phyloP scores from a whole-genome alignment of 2,329 filamentous ascomycete species.

The Sporothrix dimorphospora region DNA sequence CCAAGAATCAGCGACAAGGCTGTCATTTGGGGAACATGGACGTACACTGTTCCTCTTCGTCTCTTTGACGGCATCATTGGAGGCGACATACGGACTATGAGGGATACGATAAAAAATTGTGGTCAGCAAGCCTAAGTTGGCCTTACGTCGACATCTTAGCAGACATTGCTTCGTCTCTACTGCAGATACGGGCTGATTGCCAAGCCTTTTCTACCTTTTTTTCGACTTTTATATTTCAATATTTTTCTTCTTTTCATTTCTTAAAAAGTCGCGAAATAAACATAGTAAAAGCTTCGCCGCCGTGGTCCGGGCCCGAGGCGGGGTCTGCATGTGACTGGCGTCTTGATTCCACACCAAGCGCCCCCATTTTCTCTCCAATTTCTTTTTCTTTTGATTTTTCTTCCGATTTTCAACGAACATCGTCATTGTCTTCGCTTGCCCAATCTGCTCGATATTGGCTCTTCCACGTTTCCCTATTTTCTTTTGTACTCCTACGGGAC shows the following conservation, averaged over 20 bases:
- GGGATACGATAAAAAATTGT: neutral
- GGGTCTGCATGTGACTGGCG: neutral
- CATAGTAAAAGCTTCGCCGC: neutral
- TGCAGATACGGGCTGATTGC: too few relatives aligned
- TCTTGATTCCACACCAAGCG: conserved; percentile 4
- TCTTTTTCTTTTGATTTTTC: neutral
- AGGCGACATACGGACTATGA: neutral
- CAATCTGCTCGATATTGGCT: conserved; percentile 2
- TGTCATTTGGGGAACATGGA: neutral
- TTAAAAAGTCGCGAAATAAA: too few relatives aligned
- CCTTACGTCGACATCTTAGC: too few relatives aligned
- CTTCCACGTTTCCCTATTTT: neutral
- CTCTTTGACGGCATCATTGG: neutral
- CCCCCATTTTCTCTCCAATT: neutral
- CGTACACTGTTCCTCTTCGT: neutral
- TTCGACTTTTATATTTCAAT: too few relatives aligned
- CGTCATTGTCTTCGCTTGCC: neutral
- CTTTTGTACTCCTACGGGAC: neutral
- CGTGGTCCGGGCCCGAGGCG: neutral
- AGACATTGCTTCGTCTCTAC: too few relatives aligned
- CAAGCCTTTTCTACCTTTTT: too few relatives aligned
- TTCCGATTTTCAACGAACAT: neutral
- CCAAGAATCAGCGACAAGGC: neutral
- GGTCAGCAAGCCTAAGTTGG: too few relatives aligned
- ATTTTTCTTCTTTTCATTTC: neutral